Base-by-base conservation (phyloP, 2,329 filamentous ascomycete genomes). In the Trichoderma semiorbis region DNA sequence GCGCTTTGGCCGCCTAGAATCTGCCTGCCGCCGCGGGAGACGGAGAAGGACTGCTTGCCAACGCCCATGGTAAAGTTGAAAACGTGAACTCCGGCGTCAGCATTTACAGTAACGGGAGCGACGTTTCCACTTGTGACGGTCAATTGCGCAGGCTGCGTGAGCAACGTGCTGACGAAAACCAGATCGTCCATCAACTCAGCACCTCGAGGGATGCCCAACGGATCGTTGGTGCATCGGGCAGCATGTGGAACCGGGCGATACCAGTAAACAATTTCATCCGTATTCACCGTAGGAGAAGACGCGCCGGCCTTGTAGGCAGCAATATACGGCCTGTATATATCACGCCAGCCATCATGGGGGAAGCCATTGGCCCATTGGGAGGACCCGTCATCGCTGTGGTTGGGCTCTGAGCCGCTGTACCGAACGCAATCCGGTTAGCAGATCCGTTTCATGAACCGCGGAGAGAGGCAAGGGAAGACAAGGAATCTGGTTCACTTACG, bases 351-450 rank as follows among this genome's bases (percentile, higher is more conserved):
- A 34, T 73, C 82, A 73, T 85, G 84, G 72, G 76, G 82, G 75
- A 84, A 85, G 12, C 82, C 82, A 53, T 83, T 81, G 63, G 82
- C 83, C 83, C 83, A 85, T 75, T 81, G 84, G 26, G 80, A 83
- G 57, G 83, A 85, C 73, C 82, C 85, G 73, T 82, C 85, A 61
- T 83, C 83, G 72, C 82, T 81, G 76, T 78, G 78, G 14, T 75
- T 76, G 43, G 75, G 75, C 67, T 76, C 61, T 32, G 70, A 36
- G 64, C 73, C 75, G 12, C 75, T 76, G 21, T 50, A 47, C 6
- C n/a, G 24, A 43, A n/a, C 18, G 34, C 14, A 12, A 21, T 30
- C 16, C 14, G 11, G 21, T 24, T 55, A 62, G 50, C 24, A 28
- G 36, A 16, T 28, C 10, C 5, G 3, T 32, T 57, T n/a, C 18